A percentile compares a stretch with the other conserved stretches of the same genome.
phyloP scores from a whole-genome alignment of 495 filamentous ascomycete species.

The Aspergillus homomorphus region DNA sequence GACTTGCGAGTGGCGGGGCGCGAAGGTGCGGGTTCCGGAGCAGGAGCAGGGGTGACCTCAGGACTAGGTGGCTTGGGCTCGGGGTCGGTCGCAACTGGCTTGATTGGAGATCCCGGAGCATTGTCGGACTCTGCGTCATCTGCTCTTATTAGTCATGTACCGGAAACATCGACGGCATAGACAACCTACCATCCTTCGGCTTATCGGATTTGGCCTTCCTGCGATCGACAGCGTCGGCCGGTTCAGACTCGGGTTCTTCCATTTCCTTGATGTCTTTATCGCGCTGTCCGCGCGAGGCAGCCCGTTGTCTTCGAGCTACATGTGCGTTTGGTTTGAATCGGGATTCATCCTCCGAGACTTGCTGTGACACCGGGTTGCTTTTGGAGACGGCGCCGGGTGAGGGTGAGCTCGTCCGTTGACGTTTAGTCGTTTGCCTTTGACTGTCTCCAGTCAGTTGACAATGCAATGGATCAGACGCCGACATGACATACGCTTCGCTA shows the following conservation, averaged over 20 bases:
- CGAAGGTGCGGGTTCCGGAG: slow-evolving; percentile 37
- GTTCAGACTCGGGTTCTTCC: slow-evolving; percentile 62
- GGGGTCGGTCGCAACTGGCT: slow-evolving; percentile 37
- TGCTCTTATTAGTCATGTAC: slow-evolving; percentile 8
- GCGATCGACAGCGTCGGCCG: slow-evolving; percentile 66
- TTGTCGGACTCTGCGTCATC: slow-evolving; percentile 35
- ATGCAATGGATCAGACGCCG: neutral
- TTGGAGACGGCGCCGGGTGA: slow-evolving; percentile 59
- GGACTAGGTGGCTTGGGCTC: slow-evolving; percentile 48
- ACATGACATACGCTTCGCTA: slow-evolving; percentile 77
- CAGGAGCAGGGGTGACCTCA: slow-evolving; percentile 48
- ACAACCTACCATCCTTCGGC: slow-evolving; percentile 68
- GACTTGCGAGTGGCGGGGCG: slow-evolving; percentile 62
- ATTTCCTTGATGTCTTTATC: slow-evolving; percentile 69
- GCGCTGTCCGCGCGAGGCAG: slow-evolving; percentile 62
- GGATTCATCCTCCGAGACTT: slow-evolving; percentile 69
- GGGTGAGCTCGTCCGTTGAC: slow-evolving; percentile 73
- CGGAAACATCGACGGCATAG: slow-evolving; percentile 22
- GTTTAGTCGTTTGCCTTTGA: slow-evolving; percentile 54
- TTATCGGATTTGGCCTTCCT: slow-evolving; percentile 72
- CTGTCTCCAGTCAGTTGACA: slow-evolving; percentile 28
- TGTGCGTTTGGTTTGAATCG: slow-evolving; percentile 45
- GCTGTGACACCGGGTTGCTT: slow-evolving; percentile 45
- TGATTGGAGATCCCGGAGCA: slow-evolving; percentile 38
- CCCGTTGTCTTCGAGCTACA: slow-evolving; percentile 62